Evolutionary conservation across 345 rosid genomes (phyloP).

Genomic region (Hibiscus trionum): DNA sequence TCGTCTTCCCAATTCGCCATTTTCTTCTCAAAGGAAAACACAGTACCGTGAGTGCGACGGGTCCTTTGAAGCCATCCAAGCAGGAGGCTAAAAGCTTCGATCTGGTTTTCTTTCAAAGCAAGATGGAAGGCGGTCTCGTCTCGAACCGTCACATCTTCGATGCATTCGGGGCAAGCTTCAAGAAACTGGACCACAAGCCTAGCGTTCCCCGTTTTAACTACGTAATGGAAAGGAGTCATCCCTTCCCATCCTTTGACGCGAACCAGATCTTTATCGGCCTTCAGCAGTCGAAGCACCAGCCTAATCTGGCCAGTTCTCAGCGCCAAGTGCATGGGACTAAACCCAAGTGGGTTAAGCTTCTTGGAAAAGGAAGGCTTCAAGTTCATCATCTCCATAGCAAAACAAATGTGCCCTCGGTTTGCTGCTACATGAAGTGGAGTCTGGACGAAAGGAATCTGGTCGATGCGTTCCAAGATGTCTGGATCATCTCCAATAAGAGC

Average conservation of each 20-base stretch:
- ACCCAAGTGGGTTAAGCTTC: constrained; percentile 17
- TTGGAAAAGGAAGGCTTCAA: constrained; percentile 18
- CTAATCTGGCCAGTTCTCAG: neutral
- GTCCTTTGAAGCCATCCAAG: neutral
- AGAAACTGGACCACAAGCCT: neutral
- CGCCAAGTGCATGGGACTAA: constrained; percentile 14
- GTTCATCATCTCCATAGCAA: constrained; percentile 12
- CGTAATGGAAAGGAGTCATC: neutral
- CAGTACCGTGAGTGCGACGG: no score
- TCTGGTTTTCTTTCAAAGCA: neutral
- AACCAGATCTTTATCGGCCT: neutral
- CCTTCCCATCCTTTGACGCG: neutral
- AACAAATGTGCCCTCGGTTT: neutral
- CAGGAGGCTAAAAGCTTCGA: neutral
- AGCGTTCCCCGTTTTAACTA: neutral
- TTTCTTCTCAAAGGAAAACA: neutral
- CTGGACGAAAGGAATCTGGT: constrained; percentile 13
- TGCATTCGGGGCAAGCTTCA: neutral
- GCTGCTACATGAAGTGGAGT: constrained; percentile 28
- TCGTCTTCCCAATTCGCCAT: neutral
- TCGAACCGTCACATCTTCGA: neutral
- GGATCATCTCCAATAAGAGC: constrained; percentile 5
- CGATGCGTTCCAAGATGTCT: neutral
- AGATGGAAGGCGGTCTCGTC: neutral
- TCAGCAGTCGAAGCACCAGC: neutral